Percentiles rank a stretch among this genome's conserved stretches.
These are phyloP conservation scores for Epithele typhae DNA, from an alignment of 768 basidiomycete genomes.

Conservation along the genomic window DNA sequence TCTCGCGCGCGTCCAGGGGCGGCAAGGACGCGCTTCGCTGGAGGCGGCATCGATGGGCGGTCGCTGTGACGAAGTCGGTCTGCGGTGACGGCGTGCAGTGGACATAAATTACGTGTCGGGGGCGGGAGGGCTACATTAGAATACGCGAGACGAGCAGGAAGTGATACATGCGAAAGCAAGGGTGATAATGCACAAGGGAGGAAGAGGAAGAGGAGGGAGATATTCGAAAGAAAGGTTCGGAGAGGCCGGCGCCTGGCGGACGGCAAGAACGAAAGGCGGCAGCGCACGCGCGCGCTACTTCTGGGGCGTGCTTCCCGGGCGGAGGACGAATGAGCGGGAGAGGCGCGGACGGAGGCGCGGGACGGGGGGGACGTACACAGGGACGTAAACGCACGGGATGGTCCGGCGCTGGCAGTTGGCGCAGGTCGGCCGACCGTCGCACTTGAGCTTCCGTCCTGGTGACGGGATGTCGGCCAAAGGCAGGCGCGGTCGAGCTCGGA, in stretches of 20 bases:
- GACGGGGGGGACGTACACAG: slow-evolving; percentile 49
- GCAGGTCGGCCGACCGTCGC: slow-evolving; percentile 66
- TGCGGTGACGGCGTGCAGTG: neutral
- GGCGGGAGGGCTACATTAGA: slow-evolving; percentile 4
- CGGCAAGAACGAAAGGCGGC: neutral
- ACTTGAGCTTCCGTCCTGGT: slow-evolving; percentile 67
- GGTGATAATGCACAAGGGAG: too few species aligned
- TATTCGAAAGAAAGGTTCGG: neutral
- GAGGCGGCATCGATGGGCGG: too few species aligned
- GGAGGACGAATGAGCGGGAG: too few species aligned
- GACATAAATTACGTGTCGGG: slow-evolving; percentile 11
- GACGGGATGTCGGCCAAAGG: neutral
- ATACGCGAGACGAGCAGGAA: slow-evolving; percentile 7
- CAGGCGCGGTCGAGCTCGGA: neutral
- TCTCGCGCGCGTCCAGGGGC: too few species aligned
- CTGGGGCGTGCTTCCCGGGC: too few species aligned
- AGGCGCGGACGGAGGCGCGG: neutral
- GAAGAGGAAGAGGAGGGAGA: too few species aligned
- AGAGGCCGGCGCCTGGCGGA: slow-evolving; percentile 2
- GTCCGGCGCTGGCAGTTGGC: slow-evolving; percentile 60
- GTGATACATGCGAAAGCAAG: slow-evolving; percentile 1
- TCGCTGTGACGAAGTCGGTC: too few species aligned
- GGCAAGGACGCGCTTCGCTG: too few species aligned
- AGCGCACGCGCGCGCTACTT: too few species aligned
- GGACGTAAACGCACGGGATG: slow-evolving; percentile 53